Evolutionary conservation across 176 grass and related monocot species (phyloP).

Genomic region (Avena atlantica): DNA sequence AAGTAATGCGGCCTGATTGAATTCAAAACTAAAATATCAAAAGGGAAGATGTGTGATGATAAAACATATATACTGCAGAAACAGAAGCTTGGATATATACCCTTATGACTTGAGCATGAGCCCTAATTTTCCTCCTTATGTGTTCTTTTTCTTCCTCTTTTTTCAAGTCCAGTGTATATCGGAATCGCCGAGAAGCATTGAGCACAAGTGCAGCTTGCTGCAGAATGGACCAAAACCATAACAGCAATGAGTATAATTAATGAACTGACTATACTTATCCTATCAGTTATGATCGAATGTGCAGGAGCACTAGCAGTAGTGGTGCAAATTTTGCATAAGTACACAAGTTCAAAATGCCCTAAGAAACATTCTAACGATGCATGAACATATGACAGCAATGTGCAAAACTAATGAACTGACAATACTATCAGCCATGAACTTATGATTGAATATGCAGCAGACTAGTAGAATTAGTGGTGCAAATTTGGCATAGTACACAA

Average conservation of each 20-base stretch:
- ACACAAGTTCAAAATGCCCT: neutral
- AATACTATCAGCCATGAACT: neutral
- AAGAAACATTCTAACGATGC: constrained; percentile 25
- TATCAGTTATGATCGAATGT: constrained; percentile 23
- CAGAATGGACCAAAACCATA: constrained; percentile 41
- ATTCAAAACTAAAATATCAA: constrained; percentile 44
- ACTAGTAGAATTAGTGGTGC: constrained; percentile 16
- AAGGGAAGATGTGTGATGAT: constrained; percentile 16
- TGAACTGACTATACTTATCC: constrained; percentile 18
- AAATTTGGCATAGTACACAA: constrained; percentile 4
- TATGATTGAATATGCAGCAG: constrained; percentile 25
- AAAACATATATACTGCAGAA: constrained; percentile 23
- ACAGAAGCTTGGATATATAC: constrained; percentile 58
- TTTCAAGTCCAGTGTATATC: constrained; percentile 95
- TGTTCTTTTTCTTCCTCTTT: constrained; percentile 90
- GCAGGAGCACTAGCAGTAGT: constrained; percentile 21
- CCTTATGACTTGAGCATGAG: constrained; percentile 97
- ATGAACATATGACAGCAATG: constrained; percentile 8
- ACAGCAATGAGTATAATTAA: constrained; percentile 29
- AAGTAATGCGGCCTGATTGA: constrained; percentile 83
- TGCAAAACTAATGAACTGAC: constrained; percentile 37
- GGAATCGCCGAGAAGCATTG: constrained; percentile 94
- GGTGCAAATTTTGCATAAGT: constrained; percentile 24
- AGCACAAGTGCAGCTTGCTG: constrained; percentile 96
- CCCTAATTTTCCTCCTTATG: constrained; percentile 83